Conservation (phyloP, 176 grass and related monocot genomes). For the Thinopyrum elongatum region DNA sequence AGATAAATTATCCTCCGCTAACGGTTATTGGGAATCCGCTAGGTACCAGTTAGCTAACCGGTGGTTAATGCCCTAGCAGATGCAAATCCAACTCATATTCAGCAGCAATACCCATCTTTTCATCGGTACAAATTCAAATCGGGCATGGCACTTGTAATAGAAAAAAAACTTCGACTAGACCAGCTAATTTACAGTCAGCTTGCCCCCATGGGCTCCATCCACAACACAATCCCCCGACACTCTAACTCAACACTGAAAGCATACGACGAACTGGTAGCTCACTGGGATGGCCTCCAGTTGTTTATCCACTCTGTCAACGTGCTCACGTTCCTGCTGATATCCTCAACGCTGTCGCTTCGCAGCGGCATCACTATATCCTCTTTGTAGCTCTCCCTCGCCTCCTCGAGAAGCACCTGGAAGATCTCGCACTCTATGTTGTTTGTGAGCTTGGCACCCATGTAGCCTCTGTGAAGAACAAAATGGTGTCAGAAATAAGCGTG, state of each 20-base stretch:
- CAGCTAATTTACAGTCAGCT: not conserved
- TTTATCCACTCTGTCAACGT: slow-evolving; percentile 72
- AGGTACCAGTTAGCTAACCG: too few species aligned
- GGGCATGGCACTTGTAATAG: not conserved
- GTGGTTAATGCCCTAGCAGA: too few species aligned
- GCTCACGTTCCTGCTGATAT: slow-evolving; percentile 78
- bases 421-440: slow-evolving; percentile 98
- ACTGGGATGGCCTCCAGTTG: slow-evolving; percentile 64
- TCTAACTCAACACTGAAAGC: slow-evolving; percentile 6
- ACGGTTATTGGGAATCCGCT: too few species aligned
- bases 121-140: not conserved
- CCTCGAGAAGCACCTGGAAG: slow-evolving; percentile 87
- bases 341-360: slow-evolving; percentile 77
- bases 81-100: not conserved
- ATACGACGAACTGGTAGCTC: not conserved
- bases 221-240: not conserved
- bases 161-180: not conserved
- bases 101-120: not conserved
- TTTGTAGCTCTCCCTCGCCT: slow-evolving; percentile 83
- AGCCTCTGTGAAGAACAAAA: slow-evolving; percentile 55
- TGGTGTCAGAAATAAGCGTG: not conserved
- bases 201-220: not conserved
- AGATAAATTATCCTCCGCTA: too few species aligned
- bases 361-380: slow-evolving; percentile 75
- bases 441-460: slow-evolving; percentile 80